Base-by-base conservation (phyloP, 2,329 filamentous ascomycete genomes). In the Fonsecaea nubica region DNA sequence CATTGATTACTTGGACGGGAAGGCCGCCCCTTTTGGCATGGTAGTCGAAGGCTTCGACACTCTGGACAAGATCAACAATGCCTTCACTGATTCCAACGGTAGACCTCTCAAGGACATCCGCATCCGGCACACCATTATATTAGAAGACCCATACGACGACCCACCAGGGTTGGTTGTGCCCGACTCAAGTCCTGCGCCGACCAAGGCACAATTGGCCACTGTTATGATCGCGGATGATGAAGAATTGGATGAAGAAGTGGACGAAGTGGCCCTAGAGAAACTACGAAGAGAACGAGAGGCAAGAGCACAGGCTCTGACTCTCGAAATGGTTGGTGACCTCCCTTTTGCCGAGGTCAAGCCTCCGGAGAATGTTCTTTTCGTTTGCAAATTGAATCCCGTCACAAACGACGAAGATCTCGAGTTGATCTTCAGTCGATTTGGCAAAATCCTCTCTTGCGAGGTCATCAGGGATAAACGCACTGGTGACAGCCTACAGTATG, bases 311-410 rank as follows among this genome's bases (percentile, higher is more conserved):
- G 95, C 95, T 0, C 82, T 99, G 74, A 98, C 94, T 1, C 85
- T 99, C 56, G 95, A 99, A 81, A 96, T 99, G 89, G 95, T 99
- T 80, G 95, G 95, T 52, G 95, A 99, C 77, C 82, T 99, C 65
- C 95, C 95, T 4, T 99, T 97, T 78, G 95, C 95, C 66, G 95
- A 99, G 79, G 93, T 99, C 73, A 96, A 94, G 74, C 95, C 95
- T 4, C 95, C 95, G 0, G 95, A 99, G 80, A 98, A 99, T 77
- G 89, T 99, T 13, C 84, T 99, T 1, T 99, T 99, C 76, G 93
- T 99, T 52, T 99, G 95, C 89, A 99, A 99, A 78, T 84, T 99
- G 52, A 99, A 99, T 74, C 95, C 95, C 0, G 93, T 99, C 55
- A 99, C 95, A 9, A 91, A 92, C 75, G 94, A 97, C 75, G 91